Conservation (phyloP, 805 yeast genomes). For the Nakazawaea wickerhamii region DNA sequence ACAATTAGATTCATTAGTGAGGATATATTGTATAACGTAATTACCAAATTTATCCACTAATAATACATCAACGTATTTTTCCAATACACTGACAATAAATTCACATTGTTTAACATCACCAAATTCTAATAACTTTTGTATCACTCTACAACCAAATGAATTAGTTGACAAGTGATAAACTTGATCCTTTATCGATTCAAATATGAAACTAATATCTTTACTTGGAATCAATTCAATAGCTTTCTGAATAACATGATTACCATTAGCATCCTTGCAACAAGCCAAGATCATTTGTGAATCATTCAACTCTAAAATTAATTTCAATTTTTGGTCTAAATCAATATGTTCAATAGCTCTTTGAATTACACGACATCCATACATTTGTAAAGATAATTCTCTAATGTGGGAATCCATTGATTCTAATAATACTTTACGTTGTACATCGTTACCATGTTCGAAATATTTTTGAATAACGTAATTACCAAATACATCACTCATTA, state of each 20-base stretch:
- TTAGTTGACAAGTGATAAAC: conserved; percentile 87
- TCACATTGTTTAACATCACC: conserved; percentile 62
- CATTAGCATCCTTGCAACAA: conserved; percentile 92
- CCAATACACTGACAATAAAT: conserved; percentile 64
- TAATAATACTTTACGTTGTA: conserved; percentile 65
- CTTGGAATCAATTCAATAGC: conserved; percentile 84
- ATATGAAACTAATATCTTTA: conserved; percentile 60
- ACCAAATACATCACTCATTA: conserved; percentile 97
- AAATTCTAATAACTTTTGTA: conserved; percentile 85
- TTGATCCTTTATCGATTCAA: conserved; percentile 61
- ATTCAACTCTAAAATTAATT: conserved; percentile 64
- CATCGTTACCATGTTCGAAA: conserved; percentile 73
- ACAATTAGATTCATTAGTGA: conserved; percentile 77
- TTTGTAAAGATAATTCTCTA: conserved; percentile 74
- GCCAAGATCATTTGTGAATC: conserved; percentile 42
- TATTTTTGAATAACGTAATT: conserved; percentile 94
- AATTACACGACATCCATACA: conserved; percentile 98
- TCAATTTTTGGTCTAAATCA: conserved; percentile 55
- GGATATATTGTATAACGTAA: conserved; percentile 93
- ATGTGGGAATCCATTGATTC: conserved; percentile 71
- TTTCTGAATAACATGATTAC: conserved; percentile 96
- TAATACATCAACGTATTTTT: conserved; percentile 63
- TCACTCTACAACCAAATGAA: conserved; percentile 96
- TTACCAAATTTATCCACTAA: conserved; percentile 97
- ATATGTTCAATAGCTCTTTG: conserved; percentile 86